Evolutionary conservation across 176 grass and related monocot species (phyloP), one percentile per base, ranked within the genome.

Genomic region (Chrysopogon serrulatus): DNA sequence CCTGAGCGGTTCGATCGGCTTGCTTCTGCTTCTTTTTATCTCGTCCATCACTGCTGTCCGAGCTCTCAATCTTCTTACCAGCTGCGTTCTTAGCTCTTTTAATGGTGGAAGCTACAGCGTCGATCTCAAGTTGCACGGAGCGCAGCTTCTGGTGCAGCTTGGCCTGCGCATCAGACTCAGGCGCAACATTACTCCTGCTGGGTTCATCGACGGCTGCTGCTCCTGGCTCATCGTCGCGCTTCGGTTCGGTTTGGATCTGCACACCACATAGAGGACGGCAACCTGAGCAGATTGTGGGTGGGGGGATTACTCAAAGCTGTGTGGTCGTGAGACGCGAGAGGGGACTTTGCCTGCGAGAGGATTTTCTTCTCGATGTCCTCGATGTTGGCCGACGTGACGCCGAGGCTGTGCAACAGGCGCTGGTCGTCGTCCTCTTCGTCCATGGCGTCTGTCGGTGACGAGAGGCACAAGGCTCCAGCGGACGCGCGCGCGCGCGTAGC

Each of bases 311-410:
- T 27, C n/a, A 48, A 48, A 27, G 42, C 5, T n/a, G n/a, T 54
- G 34, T 18, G 63, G 6, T 13, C 0, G 31, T 40, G 64, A 69
- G 33, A n/a, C 49, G 43, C 39, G 15, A 14, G 23, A 71, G 10
- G 15, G 39, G 15, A 27, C 1, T 65, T 83, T 90, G 92, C 96
- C 93, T 95, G 65, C 73, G 93, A 95, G 1, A 98, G 86, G 45
- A 98, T 88, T 80, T 85, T 88, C 44, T 87, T 91, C 69, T 98
- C 96, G 24, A 98, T 90, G 74, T 95, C 96, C 77, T 98, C 91
- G 24, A 82, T 80, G 77, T 90, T 93, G 5, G 93, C 91, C 15
- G 96, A 95, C 37, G 96, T 88, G n/a, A 95, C 87, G 39, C 96
- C 92, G 47, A 98, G 86, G 78, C 92, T 95, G 67, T 88, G 88